Evolutionary conservation across 2,329 filamentous ascomycete species (phyloP), one percentile per base, ranked within the genome.

Genomic region (Ceratocystis eucalypticola): DNA sequence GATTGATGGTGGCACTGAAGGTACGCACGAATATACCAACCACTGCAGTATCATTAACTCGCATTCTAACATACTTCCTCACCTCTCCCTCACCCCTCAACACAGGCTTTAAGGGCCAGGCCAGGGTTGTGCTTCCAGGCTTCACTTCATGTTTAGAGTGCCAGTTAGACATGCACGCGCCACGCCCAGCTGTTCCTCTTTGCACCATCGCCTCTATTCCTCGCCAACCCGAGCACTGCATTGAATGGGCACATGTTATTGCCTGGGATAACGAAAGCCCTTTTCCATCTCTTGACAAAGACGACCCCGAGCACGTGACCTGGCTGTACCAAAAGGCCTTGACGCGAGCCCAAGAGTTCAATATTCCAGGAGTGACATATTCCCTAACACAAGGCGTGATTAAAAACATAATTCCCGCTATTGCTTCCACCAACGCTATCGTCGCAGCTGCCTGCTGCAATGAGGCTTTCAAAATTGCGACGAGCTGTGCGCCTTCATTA

Each of bases 371-470:
- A 7, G 90, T 99, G 67, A 97, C 94, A 1, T 99, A 99, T 76
- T 88, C 89, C 5, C 86, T 96, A 75, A 96, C 95, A 0, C 94
- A 99, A 74, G 95, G 94, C 66, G 95, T 97, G 1, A 91, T 99
- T 72, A 99, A 99, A 77, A 99, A 99, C 76, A 99, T 99, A 75
- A 99, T 99, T 69, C 94, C 94, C 0, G 95, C 94, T 33, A 99
- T 99, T 72, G 94, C 94, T 20, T 96, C 91, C 1, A 99, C 94
- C 5, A 99, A 99, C 74, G 93, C 94, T 67, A 94, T 99, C 71
- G 89, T 99, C 70, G 94, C 94, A 1, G 94, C 93, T 1, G 88
- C 89, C 64, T 97, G 93, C 76, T 97, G 94, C 76, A 97, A 96
- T 70, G 94, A 99, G 76, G 93, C 92, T 1, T 86, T 97, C 77